Percentiles rank a stretch among this genome's conserved stretches.
Conservation (phyloP, 2,329 filamentous ascomycete genomes). For the Xylogone sp. region DNA sequence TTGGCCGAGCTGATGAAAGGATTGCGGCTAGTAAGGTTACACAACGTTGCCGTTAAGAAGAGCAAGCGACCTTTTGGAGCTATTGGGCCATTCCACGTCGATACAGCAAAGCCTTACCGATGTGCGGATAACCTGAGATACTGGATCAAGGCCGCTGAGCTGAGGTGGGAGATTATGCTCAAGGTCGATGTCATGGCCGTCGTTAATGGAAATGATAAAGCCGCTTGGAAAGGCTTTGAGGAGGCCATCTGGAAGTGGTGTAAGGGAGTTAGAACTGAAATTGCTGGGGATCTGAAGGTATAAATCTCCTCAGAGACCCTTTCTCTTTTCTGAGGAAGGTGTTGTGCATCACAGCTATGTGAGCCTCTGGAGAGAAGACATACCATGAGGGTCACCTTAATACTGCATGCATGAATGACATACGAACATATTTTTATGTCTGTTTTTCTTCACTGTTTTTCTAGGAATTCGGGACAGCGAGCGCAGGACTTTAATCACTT, state of each 20-base stretch:
- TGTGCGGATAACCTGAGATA: slow-evolving; percentile 90
- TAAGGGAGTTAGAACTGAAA: slow-evolving; percentile 75
- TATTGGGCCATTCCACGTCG: slow-evolving; percentile 85
- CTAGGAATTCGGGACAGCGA: no score
- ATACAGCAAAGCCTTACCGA: slow-evolving; percentile 91
- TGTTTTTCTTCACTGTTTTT: no score
- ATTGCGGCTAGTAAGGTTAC: slow-evolving; percentile 75
- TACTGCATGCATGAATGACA: no score
- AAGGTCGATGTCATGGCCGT: slow-evolving; percentile 82
- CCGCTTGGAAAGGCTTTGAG: slow-evolving; percentile 80
- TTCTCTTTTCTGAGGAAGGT: no score
- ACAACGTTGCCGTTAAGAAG: slow-evolving; percentile 83
- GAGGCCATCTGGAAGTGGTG: slow-evolving; percentile 81
- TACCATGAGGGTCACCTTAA: no score
- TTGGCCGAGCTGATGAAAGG: slow-evolving; percentile 73
- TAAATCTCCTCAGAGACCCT: slow-evolving; percentile 3
- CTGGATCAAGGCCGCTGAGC: slow-evolving; percentile 93
- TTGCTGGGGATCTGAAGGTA: slow-evolving; percentile 60
- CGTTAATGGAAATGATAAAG: slow-evolving; percentile 66
- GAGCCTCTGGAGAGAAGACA: no score
- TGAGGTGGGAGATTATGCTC: slow-evolving; percentile 86
- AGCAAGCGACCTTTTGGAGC: slow-evolving; percentile 84
- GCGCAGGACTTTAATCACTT: no score
- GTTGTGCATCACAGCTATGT: no score
- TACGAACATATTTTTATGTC: no score